These are phyloP conservation scores for Penicillium robsamsonii DNA, from an alignment of 495 filamentous ascomycete species.

Conservation along the genomic window DNA sequence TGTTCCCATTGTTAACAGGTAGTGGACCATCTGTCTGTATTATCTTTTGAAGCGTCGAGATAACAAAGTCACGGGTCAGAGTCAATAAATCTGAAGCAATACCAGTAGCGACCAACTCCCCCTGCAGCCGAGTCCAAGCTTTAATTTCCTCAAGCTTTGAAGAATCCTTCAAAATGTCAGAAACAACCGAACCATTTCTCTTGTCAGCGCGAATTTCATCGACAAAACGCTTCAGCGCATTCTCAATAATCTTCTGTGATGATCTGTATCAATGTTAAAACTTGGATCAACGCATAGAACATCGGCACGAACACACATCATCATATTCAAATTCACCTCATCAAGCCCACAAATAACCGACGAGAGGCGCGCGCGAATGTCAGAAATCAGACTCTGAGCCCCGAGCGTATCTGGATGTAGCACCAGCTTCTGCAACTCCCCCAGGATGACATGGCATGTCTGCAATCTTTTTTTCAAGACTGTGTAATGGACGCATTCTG, in stretches of 20 bases:
- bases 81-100: conserved; percentile 10
- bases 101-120: conserved; percentile 11
- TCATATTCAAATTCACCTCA: conserved; percentile 21
- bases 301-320: conserved; percentile 15
- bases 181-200: conserved; percentile 2
- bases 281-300: neutral
- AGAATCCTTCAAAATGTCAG: conserved; percentile 4
- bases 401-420: conserved; percentile 1
- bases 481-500: neutral
- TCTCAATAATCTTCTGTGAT: conserved; percentile 17
- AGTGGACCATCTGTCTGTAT: conserved; percentile 12
- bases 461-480: conserved; percentile 6
- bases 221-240: conserved; percentile 6
- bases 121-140: conserved; percentile 18
- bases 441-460: conserved; percentile 11
- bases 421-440: conserved; percentile 18
- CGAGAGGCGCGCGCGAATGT: conserved; percentile 17
- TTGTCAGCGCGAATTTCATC: conserved; percentile 13
- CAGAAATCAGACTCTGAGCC: conserved; percentile 3
- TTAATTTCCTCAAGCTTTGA: conserved; percentile 6
- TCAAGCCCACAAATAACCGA: conserved; percentile 19
- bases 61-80: conserved; percentile 17
- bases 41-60: conserved; percentile 11
- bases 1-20: neutral
- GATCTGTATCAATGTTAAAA: conserved; percentile 13